Base-by-base conservation (phyloP, 2,329 filamentous ascomycete species). In the Claviceps lovelessii region DNA sequence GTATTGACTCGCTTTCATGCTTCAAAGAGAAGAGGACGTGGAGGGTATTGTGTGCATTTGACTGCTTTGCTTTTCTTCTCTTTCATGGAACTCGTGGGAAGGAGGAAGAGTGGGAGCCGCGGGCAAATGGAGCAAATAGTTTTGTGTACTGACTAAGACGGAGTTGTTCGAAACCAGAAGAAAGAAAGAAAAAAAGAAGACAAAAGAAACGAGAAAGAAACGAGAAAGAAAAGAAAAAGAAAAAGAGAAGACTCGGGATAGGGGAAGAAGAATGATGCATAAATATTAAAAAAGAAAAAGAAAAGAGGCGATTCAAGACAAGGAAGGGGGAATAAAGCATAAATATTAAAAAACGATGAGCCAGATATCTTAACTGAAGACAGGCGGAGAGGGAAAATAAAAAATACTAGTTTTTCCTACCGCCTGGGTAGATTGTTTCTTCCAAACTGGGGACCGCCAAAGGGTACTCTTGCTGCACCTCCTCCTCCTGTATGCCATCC, bases 401-500 rank as follows among this genome's bases (percentile, higher is more conserved):
- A 9, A 6, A 3, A 39, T 17, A 17, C 28, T 47, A 3, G 23
- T 31, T 29, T 23, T 44, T 23, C 52, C 52, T 54, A 80, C 63
- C 78, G 70, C 61, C 72, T 68, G 11, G 77, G 77, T 56, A 77
- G 59, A 52, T 68, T 72, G 57, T 72, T 76, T 53, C 72, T 67
- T 51, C 70, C 73, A 63, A 74, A 77, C 52, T 72, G 71, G 47
- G 69, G 71, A 45, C 63, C 44, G 29, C 56, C 59, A 57, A 62
- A 60, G 11, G 19, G 17, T 23, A 2, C 48, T 10, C 33, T 33
- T 28, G 31, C 47, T 28, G 8, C 37, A 2, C 7, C 37, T n/a
- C 60, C 64, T 35, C 67, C 68, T n/a, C 67, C 72, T 19, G 70
- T 65, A 57, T 72, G 76, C 74, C 76, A 80, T 42, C 76, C 76